Percentiles rank a stretch among this genome's conserved stretches.
These are phyloP conservation scores for Claviceps lovelessii DNA, from an alignment of 2,329 filamentous ascomycete species.

Conservation along the genomic window DNA sequence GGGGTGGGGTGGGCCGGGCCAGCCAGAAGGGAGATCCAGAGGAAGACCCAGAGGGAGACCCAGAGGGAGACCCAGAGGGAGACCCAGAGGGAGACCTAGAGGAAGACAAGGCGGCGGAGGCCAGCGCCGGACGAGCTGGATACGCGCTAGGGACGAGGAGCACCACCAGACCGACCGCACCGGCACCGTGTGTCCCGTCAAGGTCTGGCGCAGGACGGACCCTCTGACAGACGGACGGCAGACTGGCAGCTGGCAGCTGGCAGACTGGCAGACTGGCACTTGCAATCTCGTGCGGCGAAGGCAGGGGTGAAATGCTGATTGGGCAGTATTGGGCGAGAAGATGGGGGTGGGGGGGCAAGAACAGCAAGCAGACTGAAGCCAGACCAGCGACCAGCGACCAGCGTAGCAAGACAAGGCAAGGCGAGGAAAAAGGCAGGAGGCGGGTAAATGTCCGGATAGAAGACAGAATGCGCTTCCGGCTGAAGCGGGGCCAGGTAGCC, in stretches of 20 bases:
- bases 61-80: no score
- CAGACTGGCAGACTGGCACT: background rate
- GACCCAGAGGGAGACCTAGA: no score
- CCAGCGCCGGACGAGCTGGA: background rate
- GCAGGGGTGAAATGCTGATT: slow-evolving; percentile 3
- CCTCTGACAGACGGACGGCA: no score
- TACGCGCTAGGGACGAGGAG: background rate
- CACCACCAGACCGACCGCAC: background rate
- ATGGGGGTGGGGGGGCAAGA: background rate
- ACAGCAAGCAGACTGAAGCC: background rate
- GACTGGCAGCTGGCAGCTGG: no score
- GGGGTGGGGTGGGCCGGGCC: background rate
- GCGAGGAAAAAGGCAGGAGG: background rate
- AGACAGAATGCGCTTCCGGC: background rate
- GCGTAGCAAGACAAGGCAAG: background rate
- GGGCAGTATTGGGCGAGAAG: background rate
- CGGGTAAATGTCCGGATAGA: background rate
- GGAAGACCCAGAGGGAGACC: background rate
- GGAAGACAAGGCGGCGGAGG: background rate
- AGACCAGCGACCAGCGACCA: background rate
- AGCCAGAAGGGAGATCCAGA: background rate
- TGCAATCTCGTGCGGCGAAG: background rate
- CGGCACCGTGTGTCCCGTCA: background rate
- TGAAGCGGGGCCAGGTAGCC: background rate
- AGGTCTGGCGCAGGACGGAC: no score